Evolutionary conservation across 306 rosid genomes (phyloP).

Genomic region (Cicer judaicum): DNA sequence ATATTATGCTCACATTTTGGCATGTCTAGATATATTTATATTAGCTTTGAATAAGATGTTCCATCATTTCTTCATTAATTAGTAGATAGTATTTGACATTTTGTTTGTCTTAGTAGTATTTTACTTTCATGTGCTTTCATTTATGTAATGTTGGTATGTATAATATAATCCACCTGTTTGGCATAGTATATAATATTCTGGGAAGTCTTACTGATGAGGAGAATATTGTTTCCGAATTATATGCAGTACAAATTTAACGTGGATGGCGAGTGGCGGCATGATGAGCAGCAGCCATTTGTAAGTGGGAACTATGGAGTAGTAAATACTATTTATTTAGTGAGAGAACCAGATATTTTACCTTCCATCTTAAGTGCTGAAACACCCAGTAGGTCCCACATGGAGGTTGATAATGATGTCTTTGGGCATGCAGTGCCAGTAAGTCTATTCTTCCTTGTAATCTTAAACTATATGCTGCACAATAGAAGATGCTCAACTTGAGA

Average conservation of each 20-base stretch:
- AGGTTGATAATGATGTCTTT: constrained; percentile 65
- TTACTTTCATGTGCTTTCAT: background rate
- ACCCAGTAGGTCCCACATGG: constrained; percentile 75
- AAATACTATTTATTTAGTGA: constrained; percentile 62
- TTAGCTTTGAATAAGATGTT: background rate
- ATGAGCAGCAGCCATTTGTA: constrained; percentile 66
- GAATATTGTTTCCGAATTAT: constrained; percentile 44
- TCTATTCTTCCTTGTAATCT: constrained; percentile 29
- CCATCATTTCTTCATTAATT: background rate
- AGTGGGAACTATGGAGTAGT: constrained; percentile 68
- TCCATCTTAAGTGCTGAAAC: constrained; percentile 53
- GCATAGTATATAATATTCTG: constrained; percentile 37
- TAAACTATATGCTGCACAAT: constrained; percentile 43
- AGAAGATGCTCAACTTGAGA: constrained; percentile 44
- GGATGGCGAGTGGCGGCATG: constrained; percentile 89
- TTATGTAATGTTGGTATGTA: constrained; percentile 15
- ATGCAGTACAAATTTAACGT: constrained; percentile 81
- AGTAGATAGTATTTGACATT: background rate
- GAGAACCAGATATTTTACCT: constrained; percentile 59
- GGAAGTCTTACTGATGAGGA: constrained; percentile 43
- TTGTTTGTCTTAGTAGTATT: constrained; percentile 28
- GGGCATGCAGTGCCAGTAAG: constrained; percentile 54
- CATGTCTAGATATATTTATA: background rate
- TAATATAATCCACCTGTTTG: constrained; percentile 16
- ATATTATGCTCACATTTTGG: constrained; percentile 3